Base-by-base conservation (phyloP, 441 rosid genomes). In the Rhodomyrtus psidioides region DNA sequence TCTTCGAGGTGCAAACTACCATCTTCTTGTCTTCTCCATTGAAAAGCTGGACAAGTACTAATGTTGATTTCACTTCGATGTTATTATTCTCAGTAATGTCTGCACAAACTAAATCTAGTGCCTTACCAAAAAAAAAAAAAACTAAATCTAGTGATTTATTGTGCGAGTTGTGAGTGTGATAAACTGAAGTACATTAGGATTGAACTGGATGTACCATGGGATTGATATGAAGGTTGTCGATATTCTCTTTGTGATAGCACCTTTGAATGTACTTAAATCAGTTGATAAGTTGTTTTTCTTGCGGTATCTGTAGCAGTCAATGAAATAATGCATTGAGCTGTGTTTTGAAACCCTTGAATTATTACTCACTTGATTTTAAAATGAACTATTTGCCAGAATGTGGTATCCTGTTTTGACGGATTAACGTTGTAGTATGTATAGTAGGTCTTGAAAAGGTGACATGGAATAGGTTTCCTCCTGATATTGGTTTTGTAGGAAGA, bases 401-500 rank as follows among this genome's bases (percentile, higher is more conserved):
- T 34, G 79, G 49, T 21, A 70, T 19, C 49, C 79, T 42, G 44
- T 70, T 85, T 24, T 27, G n/a, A 27, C 39, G 53, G 13, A 53
- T 44, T 44, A 17, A 28, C 44, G 10, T 55, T 9, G 46, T 34
- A 34, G 49, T 65, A 39, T 34, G 24, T 34, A 65, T 23, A 65
- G 49, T 34, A 34, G 79, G 46, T 65, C 26, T 65, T 19, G 79
- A 34, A 70, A 39, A 10, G 79, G 79, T 70, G 49, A 39, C 49
- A 39, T 0, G 4, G 49, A 34, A 70, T 70, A 34, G 34, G 46
- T 70, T 70, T 70, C 49, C 9, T 34, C 15, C 49, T 70, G 79
- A 12, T 70, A 5, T 70, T 34, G 79, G 79, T 70, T 42, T 70
- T 89, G 83, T 81, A 92, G 95, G 89, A 86, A 84, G 90, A 91